Conservation (phyloP, 805 yeast genomes). For the Kluyveromyces dobzhanskii region DNA sequence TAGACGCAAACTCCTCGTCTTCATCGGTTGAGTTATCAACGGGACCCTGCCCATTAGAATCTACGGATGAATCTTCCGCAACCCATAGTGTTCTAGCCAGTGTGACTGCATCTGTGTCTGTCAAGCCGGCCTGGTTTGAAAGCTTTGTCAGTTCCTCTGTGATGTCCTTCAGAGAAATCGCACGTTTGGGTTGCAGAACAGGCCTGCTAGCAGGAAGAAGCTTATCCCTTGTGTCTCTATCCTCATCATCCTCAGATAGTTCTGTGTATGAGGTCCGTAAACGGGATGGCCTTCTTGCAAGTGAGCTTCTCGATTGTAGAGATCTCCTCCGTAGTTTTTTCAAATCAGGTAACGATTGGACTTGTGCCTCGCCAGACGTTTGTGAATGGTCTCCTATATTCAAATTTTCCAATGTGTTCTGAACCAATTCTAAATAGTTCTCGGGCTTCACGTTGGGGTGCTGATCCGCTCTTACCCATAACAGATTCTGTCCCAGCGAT, state of each 20-base stretch:
- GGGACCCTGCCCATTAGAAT: slow-evolving; percentile 3
- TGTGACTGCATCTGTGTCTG: slow-evolving; percentile 73
- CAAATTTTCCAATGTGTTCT: slow-evolving; percentile 31
- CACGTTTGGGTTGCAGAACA: background rate
- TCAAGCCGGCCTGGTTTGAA: slow-evolving; percentile 69
- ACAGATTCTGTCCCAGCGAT: slow-evolving; percentile 36
- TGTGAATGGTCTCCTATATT: slow-evolving; percentile 11
- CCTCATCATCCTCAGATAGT: slow-evolving; percentile 24
- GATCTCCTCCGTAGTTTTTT: slow-evolving; percentile 2
- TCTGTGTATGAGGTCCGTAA: slow-evolving; percentile 28
- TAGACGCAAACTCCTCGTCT: slow-evolving; percentile 24
- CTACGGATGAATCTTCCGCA: slow-evolving; percentile 45
- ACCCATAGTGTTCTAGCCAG: slow-evolving; percentile 73
- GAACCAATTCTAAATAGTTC: slow-evolving; percentile 62
- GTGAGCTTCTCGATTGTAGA: slow-evolving; percentile 12
- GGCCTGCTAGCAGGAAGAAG: background rate
- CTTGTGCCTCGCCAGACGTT: slow-evolving; percentile 8
- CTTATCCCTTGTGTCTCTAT: slow-evolving; percentile 13
- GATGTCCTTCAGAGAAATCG: slow-evolving; percentile 59
- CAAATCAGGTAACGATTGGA: slow-evolving; percentile 12
- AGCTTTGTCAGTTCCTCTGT: slow-evolving; percentile 69
- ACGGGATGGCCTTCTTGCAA: slow-evolving; percentile 29
- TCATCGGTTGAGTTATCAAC: slow-evolving; percentile 3
- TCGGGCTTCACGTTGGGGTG: slow-evolving; percentile 97
- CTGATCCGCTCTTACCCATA: slow-evolving; percentile 94